Evolutionary conservation across 805 yeast species (phyloP).

Genomic region (Yamadazyma kitorensis): DNA sequence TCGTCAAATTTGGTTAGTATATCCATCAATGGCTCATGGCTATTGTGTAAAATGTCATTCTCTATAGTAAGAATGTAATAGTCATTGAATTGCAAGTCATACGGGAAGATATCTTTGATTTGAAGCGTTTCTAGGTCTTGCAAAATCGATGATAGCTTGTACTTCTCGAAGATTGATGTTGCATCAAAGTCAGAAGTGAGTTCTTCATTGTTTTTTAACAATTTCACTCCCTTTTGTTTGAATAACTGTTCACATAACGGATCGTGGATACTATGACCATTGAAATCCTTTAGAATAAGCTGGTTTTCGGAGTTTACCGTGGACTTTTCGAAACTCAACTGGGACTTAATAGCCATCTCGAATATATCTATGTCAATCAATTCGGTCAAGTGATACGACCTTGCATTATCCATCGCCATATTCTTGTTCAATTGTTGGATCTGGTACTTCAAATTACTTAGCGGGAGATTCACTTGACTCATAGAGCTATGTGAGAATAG

Average conservation of each 20-base stretch:
- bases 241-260: slow-evolving; percentile 10
- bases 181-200: background rate
- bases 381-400: slow-evolving; percentile 33
- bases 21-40: slow-evolving; percentile 22
- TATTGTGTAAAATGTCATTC: slow-evolving; percentile 18
- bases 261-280: slow-evolving; percentile 10
- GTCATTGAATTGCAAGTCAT: slow-evolving; percentile 26
- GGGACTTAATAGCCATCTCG: slow-evolving; percentile 18
- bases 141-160: background rate
- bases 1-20: slow-evolving; percentile 3
- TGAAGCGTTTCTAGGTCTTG: slow-evolving; percentile 3
- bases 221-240: slow-evolving; percentile 4
- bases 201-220: slow-evolving; percentile 5
- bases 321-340: no score
- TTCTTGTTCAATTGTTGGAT: slow-evolving; percentile 12
- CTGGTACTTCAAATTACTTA: slow-evolving; percentile 11
- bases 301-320: no score
- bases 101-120: slow-evolving; percentile 22
- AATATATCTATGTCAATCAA: slow-evolving; percentile 28
- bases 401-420: slow-evolving; percentile 6
- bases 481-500: slow-evolving; percentile 26
- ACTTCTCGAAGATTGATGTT: background rate
- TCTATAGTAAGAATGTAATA: slow-evolving; percentile 31
- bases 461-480: slow-evolving; percentile 21
- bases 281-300: no score